Base-by-base conservation (phyloP, 2,329 filamentous ascomycete species). In the Ophiostoma montium region DNA sequence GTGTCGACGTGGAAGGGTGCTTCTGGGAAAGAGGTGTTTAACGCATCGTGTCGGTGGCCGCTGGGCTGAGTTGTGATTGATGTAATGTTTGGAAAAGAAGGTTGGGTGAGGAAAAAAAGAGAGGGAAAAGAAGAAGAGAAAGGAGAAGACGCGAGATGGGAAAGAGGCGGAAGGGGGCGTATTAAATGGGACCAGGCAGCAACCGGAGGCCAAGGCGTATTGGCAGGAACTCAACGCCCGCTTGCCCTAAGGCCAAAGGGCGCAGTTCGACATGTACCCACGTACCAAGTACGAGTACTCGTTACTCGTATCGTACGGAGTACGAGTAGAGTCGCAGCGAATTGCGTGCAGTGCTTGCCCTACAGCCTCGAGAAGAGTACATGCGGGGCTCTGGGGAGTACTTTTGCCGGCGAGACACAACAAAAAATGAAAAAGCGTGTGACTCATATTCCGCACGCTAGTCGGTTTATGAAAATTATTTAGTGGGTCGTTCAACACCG, bases 41-140 rank as follows among this genome's bases (percentile, higher is more conserved):
- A 66, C 73, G 71, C 76, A 80, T 80, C 64, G 67, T 80, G 70
- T 59, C 58, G 57, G 61, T 61, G 65, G 65, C 66, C 63, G 35
- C 12, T 47, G 12, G 54, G 50, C 49, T 48, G 47, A 56, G 30
- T 27, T 46, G n/a, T 46, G 4, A 12, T 61, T 55, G 52, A 57
- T 55, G 54, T 47, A 60, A 54, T 47, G 45, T 30, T 47, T 54
- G 52, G 54, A 54, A 51, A 55, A 54, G 51, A 59, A 60, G 57
- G 60, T 59, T 63, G 60, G 58, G 60, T 59, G 60, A 63, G 57
- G 55, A 59, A 59, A 58, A 59, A 62, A 58, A 61, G 60, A 60
- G 60, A 57, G 59, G 58, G 57, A 59, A 56, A 59, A 57, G 52
- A 59, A 49, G 18, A 38, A 4, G n/a, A n/a, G n/a, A n/a, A n/a